A percentile compares a stretch with the other conserved stretches of the same genome.
phyloP scores from a whole-genome alignment of 116 monocot genomes.

The Trichopus zeylanicus region DNA sequence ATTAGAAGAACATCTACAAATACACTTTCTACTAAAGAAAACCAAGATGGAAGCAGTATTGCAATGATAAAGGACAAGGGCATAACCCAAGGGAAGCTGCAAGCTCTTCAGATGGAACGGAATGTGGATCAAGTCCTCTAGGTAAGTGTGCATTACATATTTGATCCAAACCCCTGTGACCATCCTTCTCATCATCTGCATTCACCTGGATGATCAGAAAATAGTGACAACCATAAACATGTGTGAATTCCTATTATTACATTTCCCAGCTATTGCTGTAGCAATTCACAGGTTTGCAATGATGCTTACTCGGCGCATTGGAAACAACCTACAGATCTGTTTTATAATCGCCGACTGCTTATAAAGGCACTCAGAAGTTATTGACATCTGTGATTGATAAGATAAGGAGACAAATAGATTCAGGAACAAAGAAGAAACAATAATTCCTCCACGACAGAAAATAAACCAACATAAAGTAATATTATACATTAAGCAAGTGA shows the following conservation, averaged over 20 bases:
- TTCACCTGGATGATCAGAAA: slow-evolving; percentile 44
- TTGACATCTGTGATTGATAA: slow-evolving; percentile 43
- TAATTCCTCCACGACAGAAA: too few relatives aligned
- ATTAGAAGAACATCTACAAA: not conserved
- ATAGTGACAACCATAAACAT: not conserved
- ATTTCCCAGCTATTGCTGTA: too few relatives aligned
- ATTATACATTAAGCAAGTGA: too few relatives aligned
- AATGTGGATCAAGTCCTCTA: slow-evolving; percentile 95
- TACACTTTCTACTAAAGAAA: too few relatives aligned
- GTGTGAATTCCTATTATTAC: too few relatives aligned
- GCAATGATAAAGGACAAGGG: slow-evolving; percentile 1
- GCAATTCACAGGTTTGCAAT: not conserved
- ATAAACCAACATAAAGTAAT: too few relatives aligned
- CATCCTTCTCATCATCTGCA: slow-evolving; percentile 42
- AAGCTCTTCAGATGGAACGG: slow-evolving; percentile 90
- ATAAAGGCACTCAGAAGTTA: slow-evolving; percentile 57
- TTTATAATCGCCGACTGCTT: slow-evolving; percentile 69
- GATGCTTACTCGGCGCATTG: slow-evolving; percentile 55
- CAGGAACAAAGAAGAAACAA: not conserved
- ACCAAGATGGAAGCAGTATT: too few relatives aligned
- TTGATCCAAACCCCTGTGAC: slow-evolving; percentile 48
- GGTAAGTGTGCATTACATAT: slow-evolving; percentile 89
- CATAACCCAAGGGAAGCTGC: slow-evolving; percentile 80
- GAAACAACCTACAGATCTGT: slow-evolving; percentile 74
- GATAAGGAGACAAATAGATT: slow-evolving; percentile 6